Conservation (phyloP, 1,284 basidiomycete species). For the Neotropicomus parvogracilis region DNA sequence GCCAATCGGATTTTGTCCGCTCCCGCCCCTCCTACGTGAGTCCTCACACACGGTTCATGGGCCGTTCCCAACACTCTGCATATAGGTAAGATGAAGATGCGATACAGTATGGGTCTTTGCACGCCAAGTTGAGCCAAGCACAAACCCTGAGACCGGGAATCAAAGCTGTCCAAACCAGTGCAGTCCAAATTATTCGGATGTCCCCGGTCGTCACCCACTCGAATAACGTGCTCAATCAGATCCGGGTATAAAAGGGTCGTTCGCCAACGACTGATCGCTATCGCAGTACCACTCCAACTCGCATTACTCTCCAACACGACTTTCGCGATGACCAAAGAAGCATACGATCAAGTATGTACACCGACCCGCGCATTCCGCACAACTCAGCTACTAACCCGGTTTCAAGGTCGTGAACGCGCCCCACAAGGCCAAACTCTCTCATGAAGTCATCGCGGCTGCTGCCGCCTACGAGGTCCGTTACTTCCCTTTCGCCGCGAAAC, state of each 20-base stretch:
- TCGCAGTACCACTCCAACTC: constrained; percentile 1
- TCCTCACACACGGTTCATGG: not conserved
- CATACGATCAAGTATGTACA: constrained; percentile 16
- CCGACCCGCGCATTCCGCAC: not conserved
- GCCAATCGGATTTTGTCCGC: too few relatives aligned
- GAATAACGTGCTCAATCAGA: not conserved
- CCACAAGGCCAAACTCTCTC: constrained; percentile 30
- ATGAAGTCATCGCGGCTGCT: constrained; percentile 29
- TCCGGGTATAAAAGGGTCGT: constrained; percentile 19
- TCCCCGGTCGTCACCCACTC: not conserved
- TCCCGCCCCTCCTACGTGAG: too few relatives aligned
- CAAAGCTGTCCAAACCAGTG: constrained; percentile 11
- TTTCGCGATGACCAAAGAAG: constrained; percentile 18
- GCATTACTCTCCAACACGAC: not conserved
- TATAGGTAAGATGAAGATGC: too few relatives aligned
- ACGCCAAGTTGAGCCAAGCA: too few relatives aligned
- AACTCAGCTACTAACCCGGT: not conserved
- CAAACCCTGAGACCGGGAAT: not conserved
- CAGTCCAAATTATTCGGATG: constrained; percentile 1
- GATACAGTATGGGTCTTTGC: too few relatives aligned
- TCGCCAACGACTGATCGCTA: constrained; percentile 13
- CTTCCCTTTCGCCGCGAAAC: not conserved
- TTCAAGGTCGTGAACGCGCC: constrained; percentile 35
- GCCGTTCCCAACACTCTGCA: too few relatives aligned
- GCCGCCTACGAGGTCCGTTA: constrained; percentile 26